A percentile compares a stretch with the other conserved stretches of the same genome.
Evolutionary conservation across 176 grass and related monocot genomes (phyloP).

Genomic region (Oropetium thomaeum): DNA sequence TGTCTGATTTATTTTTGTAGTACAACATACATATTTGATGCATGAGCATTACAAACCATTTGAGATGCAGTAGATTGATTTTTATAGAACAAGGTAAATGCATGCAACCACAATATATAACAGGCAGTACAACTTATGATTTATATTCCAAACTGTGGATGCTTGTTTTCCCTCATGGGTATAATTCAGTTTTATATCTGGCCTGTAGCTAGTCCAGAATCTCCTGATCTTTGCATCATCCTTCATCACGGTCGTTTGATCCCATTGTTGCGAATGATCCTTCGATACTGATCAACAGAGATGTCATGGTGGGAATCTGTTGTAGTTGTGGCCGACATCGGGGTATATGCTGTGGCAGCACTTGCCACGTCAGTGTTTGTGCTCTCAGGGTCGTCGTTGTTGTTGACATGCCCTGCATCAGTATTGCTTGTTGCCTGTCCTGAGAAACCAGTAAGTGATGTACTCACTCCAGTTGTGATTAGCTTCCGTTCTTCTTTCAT

Average conservation of each 20-base stretch:
- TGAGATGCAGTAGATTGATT: neutral
- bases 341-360: neutral
- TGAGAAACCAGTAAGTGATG: neutral
- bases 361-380: neutral
- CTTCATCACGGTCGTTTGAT: constrained; percentile 20
- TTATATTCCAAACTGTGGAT: neutral
- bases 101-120: neutral
- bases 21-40: neutral
- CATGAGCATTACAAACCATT: neutral
- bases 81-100: neutral
- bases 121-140: no score
- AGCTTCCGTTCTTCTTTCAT: constrained; percentile 24
- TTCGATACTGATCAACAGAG: constrained; percentile 19
- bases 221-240: neutral
- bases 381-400: neutral
- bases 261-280: neutral
- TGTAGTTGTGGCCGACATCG: neutral
- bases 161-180: neutral
- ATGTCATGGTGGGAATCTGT: constrained; percentile 45
- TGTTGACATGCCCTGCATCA: neutral
- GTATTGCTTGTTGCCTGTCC: neutral
- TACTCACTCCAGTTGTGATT: neutral
- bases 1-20: neutral
- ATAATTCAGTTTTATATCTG: neutral
- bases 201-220: no score